phyloP scores from a whole-genome alignment of 768 basidiomycete species.

The Neoboletus subvelutipes region DNA sequence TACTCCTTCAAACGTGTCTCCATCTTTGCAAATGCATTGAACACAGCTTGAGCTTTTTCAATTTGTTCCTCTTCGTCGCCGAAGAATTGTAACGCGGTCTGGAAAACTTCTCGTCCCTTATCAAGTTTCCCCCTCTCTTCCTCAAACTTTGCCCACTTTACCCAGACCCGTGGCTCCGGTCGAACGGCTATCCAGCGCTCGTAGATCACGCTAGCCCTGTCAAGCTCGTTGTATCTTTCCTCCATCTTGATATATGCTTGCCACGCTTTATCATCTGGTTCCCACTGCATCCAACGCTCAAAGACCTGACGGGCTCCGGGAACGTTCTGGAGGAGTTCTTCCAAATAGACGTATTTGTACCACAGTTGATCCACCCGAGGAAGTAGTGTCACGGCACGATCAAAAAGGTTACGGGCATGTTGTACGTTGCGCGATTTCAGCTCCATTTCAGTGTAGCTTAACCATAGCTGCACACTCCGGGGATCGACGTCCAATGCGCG shows the following conservation, averaged over 20 bases:
- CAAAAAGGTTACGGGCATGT: slow-evolving; percentile 95
- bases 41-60: slow-evolving; percentile 88
- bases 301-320: slow-evolving; percentile 97
- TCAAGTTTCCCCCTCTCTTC: slow-evolving; percentile 66
- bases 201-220: slow-evolving; percentile 89
- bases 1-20: slow-evolving; percentile 95
- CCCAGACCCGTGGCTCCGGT: slow-evolving; percentile 79
- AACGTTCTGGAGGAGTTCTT: slow-evolving; percentile 94
- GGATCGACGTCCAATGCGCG: slow-evolving; percentile 96
- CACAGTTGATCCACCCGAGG: slow-evolving; percentile 96
- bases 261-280: slow-evolving; percentile 99
- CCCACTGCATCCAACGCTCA: slow-evolving; percentile 99
- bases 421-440: slow-evolving; percentile 97
- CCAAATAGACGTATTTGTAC: slow-evolving; percentile 99
- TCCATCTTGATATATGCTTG: slow-evolving; percentile 99
- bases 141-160: slow-evolving; percentile 87
- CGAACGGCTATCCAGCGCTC: slow-evolving; percentile 83
- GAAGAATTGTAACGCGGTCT: slow-evolving; percentile 87
- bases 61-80: slow-evolving; percentile 87
- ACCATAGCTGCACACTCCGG: slow-evolving; percentile 87
- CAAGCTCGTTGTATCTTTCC: slow-evolving; percentile 86
- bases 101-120: slow-evolving; percentile 84
- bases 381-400: slow-evolving; percentile 93
- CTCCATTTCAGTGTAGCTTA: slow-evolving; percentile 95
- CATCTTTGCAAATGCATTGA: slow-evolving; percentile 94